Base-by-base conservation (phyloP, 768 basidiomycete species). In the Lactifluus echinatus region DNA sequence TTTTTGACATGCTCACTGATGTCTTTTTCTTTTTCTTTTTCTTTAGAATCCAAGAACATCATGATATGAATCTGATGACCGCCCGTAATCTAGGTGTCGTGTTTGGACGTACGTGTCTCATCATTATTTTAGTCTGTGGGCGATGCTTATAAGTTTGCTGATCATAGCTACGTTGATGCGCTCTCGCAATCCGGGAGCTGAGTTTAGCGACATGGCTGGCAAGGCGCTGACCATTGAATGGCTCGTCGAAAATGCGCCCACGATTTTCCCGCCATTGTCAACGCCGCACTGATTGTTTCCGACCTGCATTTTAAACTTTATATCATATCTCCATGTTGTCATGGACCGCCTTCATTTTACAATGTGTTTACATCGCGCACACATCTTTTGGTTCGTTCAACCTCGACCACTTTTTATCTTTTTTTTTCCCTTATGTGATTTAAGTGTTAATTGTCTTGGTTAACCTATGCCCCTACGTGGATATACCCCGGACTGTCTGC, bases 141-240 rank as follows among this genome's bases (percentile, higher is more conserved):
- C 21, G 6, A 48, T 23, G 11, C 43, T 56, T 24, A 46, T 33
- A n/a, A 11, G 44, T n/a, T 64, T 6, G 14, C n/a, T n/a, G 39
- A 53, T 52, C 67, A 2, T 63, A 98, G 94, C 95, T 11, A 98
- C 95, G 0, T 76, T 99, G 19, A 90, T 97, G 85, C 83, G 89
- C 65, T 94, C 95, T 8, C 79, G 81, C 33, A 87, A 94, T 68
- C 84, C 87, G 3, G 78, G 79, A 26, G 82, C 89, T 17, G 96
- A 98, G 73, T 97, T 97, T 73, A 87, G 84, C 66, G 95, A 99
- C 70, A 98, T 98, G 90, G 94, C 91, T 8, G 91, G 92, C 52
- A 97, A 95, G 72, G 91, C 95, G 6, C 79, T 93, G 57, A 83
- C 87, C 65, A 78, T 99, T 50, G 93, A 96, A 70, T 96, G 93